Evolutionary conservation across 2,329 filamentous ascomycete genomes (phyloP).

Genomic region (Lomentospora prolificans): DNA sequence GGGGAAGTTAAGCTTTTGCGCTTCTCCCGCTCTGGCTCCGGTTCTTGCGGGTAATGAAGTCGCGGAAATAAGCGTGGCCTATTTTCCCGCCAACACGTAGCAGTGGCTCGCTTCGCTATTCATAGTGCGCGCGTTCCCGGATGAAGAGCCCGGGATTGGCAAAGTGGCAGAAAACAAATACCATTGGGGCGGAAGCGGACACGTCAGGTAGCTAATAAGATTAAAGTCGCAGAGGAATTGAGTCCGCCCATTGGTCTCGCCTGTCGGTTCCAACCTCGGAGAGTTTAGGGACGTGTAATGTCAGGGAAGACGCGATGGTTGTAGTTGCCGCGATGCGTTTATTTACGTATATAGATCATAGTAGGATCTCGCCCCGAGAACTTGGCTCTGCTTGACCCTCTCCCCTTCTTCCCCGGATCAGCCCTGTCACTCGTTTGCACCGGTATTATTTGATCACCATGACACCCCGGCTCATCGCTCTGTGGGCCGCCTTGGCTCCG

Average conservation of each 20-base stretch:
- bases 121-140: neutral
- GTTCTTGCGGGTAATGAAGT: neutral
- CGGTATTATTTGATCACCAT: constrained; percentile 8
- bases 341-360: neutral
- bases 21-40: neutral
- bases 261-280: neutral
- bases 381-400: neutral
- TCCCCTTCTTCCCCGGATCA: neutral
- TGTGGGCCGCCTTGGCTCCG: constrained; percentile 14
- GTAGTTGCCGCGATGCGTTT: neutral
- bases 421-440: neutral
- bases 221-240: neutral
- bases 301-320: neutral
- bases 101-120: neutral
- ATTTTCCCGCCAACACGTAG: neutral
- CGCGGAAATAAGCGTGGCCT: neutral
- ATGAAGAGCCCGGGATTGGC: neutral
- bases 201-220: neutral
- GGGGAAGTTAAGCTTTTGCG: neutral
- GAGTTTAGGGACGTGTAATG: no score
- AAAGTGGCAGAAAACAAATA: neutral
- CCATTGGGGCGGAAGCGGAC: neutral
- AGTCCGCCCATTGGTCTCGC: neutral
- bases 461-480: constrained; percentile 7
- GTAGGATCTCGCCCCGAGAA: neutral